Base-by-base conservation (phyloP, 371 early-diverging fungal species). In the Parasitella parasitica region DNA sequence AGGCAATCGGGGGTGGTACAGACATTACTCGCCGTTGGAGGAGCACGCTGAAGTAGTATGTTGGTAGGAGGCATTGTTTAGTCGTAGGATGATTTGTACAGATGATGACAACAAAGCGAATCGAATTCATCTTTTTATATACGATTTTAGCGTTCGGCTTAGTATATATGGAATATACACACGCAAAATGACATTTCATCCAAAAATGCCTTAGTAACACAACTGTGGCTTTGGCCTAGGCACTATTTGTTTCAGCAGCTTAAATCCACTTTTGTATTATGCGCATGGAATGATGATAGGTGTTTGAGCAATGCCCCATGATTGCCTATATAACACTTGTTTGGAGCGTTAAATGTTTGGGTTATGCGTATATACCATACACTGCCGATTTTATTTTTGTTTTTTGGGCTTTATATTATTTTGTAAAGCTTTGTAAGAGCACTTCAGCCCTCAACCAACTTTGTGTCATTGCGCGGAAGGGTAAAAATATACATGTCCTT, bases 1-100 rank as follows among this genome's bases (percentile, higher is more conserved):
- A 76, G 55, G 54, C 88, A 87, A 2, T 70, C 75, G 7, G 75
- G 67, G 6, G 82, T 75, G 2, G 64, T 63, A 56, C 86, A 86
- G 3, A 80, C 59, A 12, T 43, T 54, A 8, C 50, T 30, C 3
- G 30, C 30, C 0, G 30, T 26, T n/a, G 9, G 15, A 50, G 50
- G 50, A 13, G 50, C 50, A 50, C 50, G 50, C 30, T 50, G 50
- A n/a, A 50, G 7, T 26, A 50, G 30, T 2, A 16, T n/a, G 30
- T 26, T 27, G 11, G 30, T 26, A 16, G 50, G 50, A 50, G 50
- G 50, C 50, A 50, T 50, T 50, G 11, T 8, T 43, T n/a, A n/a
- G n/a, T n/a, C n/a, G n/a, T n/a, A n/a, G n/a, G n/a, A n/a, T n/a
- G n/a, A n/a, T n/a, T n/a, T n/a, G n/a, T n/a, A n/a, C n/a, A n/a